These are phyloP conservation scores for Aspergillus diversus DNA, from an alignment of 495 filamentous ascomycete genomes.

Conservation along the genomic window DNA sequence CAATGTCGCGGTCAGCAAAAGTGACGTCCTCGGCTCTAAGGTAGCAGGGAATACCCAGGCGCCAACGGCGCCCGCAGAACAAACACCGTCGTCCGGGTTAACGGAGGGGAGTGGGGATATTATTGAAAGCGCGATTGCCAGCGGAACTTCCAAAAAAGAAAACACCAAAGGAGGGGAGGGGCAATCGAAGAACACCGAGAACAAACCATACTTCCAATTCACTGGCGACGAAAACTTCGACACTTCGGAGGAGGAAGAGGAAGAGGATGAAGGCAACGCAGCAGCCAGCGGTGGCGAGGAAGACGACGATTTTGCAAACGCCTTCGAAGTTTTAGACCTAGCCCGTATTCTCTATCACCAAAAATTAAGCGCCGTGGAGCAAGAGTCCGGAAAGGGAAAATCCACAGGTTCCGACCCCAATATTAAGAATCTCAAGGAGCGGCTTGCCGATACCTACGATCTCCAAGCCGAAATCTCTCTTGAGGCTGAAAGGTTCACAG, in stretches of 20 bases:
- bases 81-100: conserved; percentile 22
- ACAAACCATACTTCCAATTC: conserved; percentile 86
- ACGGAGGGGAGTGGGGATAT: conserved; percentile 25
- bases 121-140: conserved; percentile 35
- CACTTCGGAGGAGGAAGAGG: conserved; percentile 69
- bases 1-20: conserved; percentile 90
- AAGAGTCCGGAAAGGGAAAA: conserved; percentile 52
- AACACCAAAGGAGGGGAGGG: conserved; percentile 22
- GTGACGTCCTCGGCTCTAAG: conserved; percentile 87
- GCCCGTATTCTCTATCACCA: conserved; percentile 78
- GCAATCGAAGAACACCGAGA: conserved; percentile 41
- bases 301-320: conserved; percentile 87
- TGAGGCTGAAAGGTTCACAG: conserved; percentile 85
- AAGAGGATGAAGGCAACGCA: conserved; percentile 53
- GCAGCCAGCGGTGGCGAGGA: conserved; percentile 64
- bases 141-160: conserved; percentile 36
- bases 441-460: conserved; percentile 87
- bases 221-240: conserved; percentile 93
- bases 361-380: conserved; percentile 58
- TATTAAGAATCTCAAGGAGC: conserved; percentile 71
- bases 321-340: conserved; percentile 90
- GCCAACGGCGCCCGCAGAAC: conserved; percentile 30
- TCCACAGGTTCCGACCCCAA: conserved; percentile 52
- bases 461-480: conserved; percentile 91
- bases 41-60: conserved; percentile 62